Base-by-base conservation (phyloP, 345 rosid species). In the Citrus medica region DNA sequence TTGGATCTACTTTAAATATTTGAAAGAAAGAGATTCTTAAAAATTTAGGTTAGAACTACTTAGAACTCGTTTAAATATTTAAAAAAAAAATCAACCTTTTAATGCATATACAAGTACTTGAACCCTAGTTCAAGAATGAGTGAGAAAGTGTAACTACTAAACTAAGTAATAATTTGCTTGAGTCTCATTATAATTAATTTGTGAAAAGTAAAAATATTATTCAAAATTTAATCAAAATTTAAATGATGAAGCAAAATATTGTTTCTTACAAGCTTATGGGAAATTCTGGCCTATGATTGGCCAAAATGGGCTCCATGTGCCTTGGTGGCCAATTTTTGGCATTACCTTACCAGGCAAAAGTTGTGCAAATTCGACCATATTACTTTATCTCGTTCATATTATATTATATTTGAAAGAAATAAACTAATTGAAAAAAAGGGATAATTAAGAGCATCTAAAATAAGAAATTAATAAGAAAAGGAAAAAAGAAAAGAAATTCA, bases 291-390 rank as follows among this genome's bases (percentile, higher is more conserved):
- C 40, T 21, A 42, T 21, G 37, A 40, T 75, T 75, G 22, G 22
- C 42, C 76, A 51, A 74, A 46, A 74, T 74, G 76, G 61, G 69
- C 48, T 64, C 78, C 70, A 75, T 75, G 70, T 75, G 78, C 42
- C 60, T 48, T 19, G 32, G 60, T 42, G n/a, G 46, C 70, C 37
- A 30, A 42, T 63, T 75, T 46, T 64, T 62, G 78, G 78, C 62
- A 75, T 19, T 30, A 58, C 58, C 3, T 64, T 64, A 63, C 14
- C 9, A 19, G 58, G 40, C 38, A 58, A 61, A 74, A 17, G 22
- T 19, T 53, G 58, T 53, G 58, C 16, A 17, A 46, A 3, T 27
- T 9, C 32, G 7, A 75, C 32, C 56, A 25, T 24, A 38, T 37
- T 46, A 38, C 14, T 32, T 56, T 56, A 28, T 56, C 6, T 35